Base-by-base conservation (phyloP, 106 monocot genomes). In the Apostasia shenzhenica region DNA sequence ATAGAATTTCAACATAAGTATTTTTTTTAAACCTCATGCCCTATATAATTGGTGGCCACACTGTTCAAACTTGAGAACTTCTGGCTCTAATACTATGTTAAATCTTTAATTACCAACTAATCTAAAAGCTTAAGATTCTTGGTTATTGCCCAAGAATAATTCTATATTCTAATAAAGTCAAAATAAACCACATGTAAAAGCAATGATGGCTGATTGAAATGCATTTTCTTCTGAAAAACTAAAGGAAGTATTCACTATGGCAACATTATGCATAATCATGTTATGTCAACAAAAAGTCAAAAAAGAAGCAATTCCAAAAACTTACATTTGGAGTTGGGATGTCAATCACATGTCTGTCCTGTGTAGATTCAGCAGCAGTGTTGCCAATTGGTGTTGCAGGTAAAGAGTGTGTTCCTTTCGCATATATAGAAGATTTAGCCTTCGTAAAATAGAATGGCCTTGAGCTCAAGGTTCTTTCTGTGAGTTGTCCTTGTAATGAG, bases 381-480 rank as follows among this genome's bases (percentile, higher is more conserved):
- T 48, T 82, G 60, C 63, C 82, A 57, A 87, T 51, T 38, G 97
- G 97, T 8, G 95, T 86, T 10, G 82, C 82, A n/a, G 95, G 95
- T 63, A 95, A 80, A 66, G 95, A 95, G 67, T 79, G 63, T 37
- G 89, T 85, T 66, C 58, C 61, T 63, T 87, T 92, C 26, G 79
- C 66, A 45, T 81, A 81, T 2, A 81, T 41, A 46, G 80, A 76
- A 4, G 78, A 84, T n/a, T 86, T 80, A 7, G 80, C 80, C 74
- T 68, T 92, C 45, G 76, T 80, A 48, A 92, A 67, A 56, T 86
- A 92, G 66, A 97, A 89, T 14, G 78, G 45, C 46, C 70, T 82
- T 38, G 81, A 75, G 41, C 55, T 67, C 13, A 79, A 81, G 66
- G 86, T 58, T 68, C 85, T 92, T 41, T 85, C 83, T 48, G 76